Percentiles rank a stretch among this genome's conserved stretches.
phyloP scores from a whole-genome alignment of 2,329 filamentous ascomycete genomes.

The Exophiala spinifera region DNA sequence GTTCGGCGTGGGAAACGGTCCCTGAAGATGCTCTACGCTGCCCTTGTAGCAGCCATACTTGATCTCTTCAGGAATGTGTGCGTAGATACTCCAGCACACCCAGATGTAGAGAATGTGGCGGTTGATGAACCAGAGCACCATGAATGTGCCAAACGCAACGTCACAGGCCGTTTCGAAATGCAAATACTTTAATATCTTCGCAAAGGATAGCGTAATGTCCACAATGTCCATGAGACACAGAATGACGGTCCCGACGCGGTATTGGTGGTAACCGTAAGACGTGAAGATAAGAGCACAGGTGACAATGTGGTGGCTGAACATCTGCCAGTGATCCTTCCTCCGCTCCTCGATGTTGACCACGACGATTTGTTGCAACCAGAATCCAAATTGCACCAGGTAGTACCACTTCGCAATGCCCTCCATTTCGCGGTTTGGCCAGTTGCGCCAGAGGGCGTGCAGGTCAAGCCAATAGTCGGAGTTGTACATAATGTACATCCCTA shows the following conservation, averaged over 20 bases:
- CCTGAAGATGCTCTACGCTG: conserved; percentile 52
- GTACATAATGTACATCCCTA: conserved; percentile 80
- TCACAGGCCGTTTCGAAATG: conserved; percentile 76
- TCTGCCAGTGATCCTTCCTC: conserved; percentile 92
- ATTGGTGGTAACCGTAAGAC: conserved; percentile 84
- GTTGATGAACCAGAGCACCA: conserved; percentile 76
- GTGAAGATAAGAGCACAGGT: conserved; percentile 76
- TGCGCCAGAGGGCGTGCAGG: conserved; percentile 73
- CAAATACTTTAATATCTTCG: conserved; percentile 91
- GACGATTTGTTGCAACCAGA: conserved; percentile 91
- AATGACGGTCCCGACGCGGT: conserved; percentile 82
- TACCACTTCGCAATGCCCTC: conserved; percentile 78
- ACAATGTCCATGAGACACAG: conserved; percentile 91
- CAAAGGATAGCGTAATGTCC: conserved; percentile 83
- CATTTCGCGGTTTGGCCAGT: conserved; percentile 78
- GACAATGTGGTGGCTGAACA: conserved; percentile 92
- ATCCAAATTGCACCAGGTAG: conserved; percentile 83
- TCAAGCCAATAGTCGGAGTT: conserved; percentile 76
- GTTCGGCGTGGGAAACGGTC: conserved; percentile 52
- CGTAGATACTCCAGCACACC: conserved; percentile 79
- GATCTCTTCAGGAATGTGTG: conserved; percentile 61
- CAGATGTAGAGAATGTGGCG: conserved; percentile 77
- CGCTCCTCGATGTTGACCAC: conserved; percentile 93
- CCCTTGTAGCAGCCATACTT: conserved; percentile 69
- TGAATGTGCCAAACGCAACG: conserved; percentile 77